A percentile compares a stretch with the other conserved stretches of the same genome.
phyloP scores from a whole-genome alignment of 805 yeast genomes.

The Yamadazyma olivae region DNA sequence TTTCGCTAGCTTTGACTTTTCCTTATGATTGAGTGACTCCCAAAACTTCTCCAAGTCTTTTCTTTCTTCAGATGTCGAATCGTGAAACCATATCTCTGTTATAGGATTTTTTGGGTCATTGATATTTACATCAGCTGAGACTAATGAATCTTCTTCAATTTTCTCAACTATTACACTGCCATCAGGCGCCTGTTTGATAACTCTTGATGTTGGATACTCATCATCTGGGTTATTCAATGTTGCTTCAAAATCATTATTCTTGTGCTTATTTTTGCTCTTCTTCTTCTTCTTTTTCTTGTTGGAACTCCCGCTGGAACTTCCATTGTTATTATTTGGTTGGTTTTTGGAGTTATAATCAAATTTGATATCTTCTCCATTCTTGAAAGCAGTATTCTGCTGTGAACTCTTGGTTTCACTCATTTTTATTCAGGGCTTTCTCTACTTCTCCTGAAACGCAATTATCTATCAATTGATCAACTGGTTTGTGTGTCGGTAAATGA shows the following conservation, averaged over 20 bases:
- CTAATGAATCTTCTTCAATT: slow-evolving; percentile 32
- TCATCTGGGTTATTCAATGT: slow-evolving; percentile 52
- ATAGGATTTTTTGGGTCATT: slow-evolving; percentile 1
- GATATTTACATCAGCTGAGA: background rate
- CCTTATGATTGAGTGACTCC: slow-evolving; percentile 59
- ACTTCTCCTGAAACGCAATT: no score
- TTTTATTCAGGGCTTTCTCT: background rate
- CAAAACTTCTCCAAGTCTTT: slow-evolving; percentile 56
- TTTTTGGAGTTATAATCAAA: slow-evolving; percentile 19
- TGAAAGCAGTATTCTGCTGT: slow-evolving; percentile 2
- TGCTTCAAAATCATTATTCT: slow-evolving; percentile 28
- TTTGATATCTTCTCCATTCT: slow-evolving; percentile 32
- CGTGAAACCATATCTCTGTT: slow-evolving; percentile 41
- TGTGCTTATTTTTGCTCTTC: slow-evolving; percentile 33
- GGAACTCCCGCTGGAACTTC: slow-evolving; percentile 9
- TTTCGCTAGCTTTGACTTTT: slow-evolving; percentile 58
- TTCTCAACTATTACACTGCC: slow-evolving; percentile 77
- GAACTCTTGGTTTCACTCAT: slow-evolving; percentile 1
- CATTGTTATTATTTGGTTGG: background rate
- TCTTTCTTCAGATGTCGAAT: slow-evolving; percentile 48
- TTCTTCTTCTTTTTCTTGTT: slow-evolving; percentile 15
- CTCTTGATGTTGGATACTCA: slow-evolving; percentile 71
- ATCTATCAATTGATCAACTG: no score
- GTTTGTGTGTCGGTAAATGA: no score
- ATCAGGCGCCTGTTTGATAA: slow-evolving; percentile 66